Conservation (phyloP, 768 basidiomycete genomes). For the Xerocomellus intermedius region DNA sequence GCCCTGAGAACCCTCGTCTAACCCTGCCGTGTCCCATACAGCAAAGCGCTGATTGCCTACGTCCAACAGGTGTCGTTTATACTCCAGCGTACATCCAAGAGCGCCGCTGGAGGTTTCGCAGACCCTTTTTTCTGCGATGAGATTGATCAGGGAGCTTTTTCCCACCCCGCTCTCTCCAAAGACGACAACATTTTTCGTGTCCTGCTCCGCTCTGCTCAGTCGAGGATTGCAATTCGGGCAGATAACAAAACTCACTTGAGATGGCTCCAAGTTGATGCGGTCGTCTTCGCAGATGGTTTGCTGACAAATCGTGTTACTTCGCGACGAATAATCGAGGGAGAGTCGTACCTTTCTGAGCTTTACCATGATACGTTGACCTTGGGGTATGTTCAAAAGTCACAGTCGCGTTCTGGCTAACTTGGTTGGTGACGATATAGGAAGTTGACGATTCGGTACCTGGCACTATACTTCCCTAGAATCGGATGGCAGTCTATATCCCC, state of each 20-base stretch:
- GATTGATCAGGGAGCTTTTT: conserved; percentile 47
- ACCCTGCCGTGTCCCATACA: conserved; percentile 36
- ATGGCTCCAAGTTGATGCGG: neutral
- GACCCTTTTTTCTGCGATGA: conserved; percentile 30
- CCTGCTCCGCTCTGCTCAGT: conserved; percentile 10
- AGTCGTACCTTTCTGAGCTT: conserved; percentile 15
- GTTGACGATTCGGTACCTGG: conserved; percentile 5
- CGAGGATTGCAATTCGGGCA: neutral
- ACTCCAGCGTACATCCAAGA: conserved; percentile 37
- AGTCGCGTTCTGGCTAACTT: neutral
- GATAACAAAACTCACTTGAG: conserved; percentile 11
- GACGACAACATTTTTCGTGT: conserved; percentile 35
- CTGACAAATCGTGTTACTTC: conserved; percentile 15
- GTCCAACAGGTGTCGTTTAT: conserved; percentile 20
- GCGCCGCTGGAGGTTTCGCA: conserved; percentile 33
- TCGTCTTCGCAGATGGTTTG: conserved; percentile 1
- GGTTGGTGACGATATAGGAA: neutral
- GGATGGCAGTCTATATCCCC: conserved; percentile 16
- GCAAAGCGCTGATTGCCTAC: conserved; percentile 19
- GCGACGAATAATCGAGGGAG: neutral
- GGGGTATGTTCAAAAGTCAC: conserved; percentile 4
- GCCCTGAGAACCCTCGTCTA: conserved; percentile 30
- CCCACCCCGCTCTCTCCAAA: conserved; percentile 44
- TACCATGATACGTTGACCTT: neutral
- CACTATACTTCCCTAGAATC: neutral